Evolutionary conservation across 2,329 filamentous ascomycete species (phyloP), one percentile per base, ranked within the genome.

Genomic region (Bipolaris bicolor): DNA sequence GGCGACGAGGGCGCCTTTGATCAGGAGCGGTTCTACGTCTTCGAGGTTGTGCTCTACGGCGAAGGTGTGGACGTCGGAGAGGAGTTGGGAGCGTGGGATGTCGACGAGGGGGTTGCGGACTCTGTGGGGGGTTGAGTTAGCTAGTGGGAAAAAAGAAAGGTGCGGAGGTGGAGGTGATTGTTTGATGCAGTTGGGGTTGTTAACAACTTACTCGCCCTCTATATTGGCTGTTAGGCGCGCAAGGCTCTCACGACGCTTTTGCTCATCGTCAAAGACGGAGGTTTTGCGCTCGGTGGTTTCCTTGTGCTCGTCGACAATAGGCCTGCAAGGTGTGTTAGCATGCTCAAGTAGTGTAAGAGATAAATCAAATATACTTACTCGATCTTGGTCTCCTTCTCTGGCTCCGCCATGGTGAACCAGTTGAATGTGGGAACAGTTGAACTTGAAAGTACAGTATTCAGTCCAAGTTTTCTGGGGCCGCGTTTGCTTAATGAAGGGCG

Each of bases 1-100:
- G 1, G 90, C 90, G 11, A 91, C 84, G 11, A 93, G 80, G 1
- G 90, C 91, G 26, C 68, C 71, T 48, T 72, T 72, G 56, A 84
- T 80, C 43, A 92, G 80, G 9, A 88, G 69, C 1, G 80, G 77
- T 7, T 85, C 76, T 57, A 87, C 82, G 44, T 88, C 83, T 3
- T 79, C 75, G 3, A 92, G 79, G 13, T 80, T 79, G 61, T 89
- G 84, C 48, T 84, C 79, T 11, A 78, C 77, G 37, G 87, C 88
- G 65, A 90, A 91, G 13, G 78, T 77, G 51, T 86, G 81, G 39
- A 88, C 87, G 51, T 87, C 78, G 41, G 72, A 71, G 48, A 89
- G 73, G 7, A 90, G 81, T 65, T 78, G 72, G 24, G 74, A 78
- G 61, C 75, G 81, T 6, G 85, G 75, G 41, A 89, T 79, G 39